Conservation (phyloP, 2,329 filamentous ascomycete species). For the Colletotrichum godetiae region DNA sequence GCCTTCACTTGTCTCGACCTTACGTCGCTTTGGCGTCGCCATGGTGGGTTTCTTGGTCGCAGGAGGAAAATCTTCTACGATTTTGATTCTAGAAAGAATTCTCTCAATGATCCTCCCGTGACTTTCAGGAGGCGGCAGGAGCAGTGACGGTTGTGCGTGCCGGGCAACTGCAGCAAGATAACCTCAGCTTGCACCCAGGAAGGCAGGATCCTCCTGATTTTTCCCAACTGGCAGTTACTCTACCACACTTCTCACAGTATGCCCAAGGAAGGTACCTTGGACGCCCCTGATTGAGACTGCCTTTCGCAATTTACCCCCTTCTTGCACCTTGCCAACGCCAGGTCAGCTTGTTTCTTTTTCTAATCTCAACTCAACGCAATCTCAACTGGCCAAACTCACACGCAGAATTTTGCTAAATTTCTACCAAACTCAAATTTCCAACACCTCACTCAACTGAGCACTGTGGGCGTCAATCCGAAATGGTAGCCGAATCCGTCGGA, state of each 20-base stretch:
- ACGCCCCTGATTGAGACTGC: background rate
- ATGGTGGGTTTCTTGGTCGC: constrained; percentile 30
- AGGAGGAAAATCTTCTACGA: background rate
- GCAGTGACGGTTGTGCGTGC: background rate
- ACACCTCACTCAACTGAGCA: background rate
- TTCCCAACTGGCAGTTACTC: background rate
- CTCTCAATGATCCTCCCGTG: background rate
- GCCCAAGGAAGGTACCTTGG: background rate
- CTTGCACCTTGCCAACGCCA: background rate
- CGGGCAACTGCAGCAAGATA: background rate
- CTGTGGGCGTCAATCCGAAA: background rate
- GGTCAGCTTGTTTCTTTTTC: constrained; percentile 13
- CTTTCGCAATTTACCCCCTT: background rate
- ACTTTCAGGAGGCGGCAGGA: background rate
- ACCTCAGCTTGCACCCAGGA: background rate
- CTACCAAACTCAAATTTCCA: background rate
- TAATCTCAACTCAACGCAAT: background rate
- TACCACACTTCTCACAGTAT: background rate
- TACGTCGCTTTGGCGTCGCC: constrained; percentile 54
- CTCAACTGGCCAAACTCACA: constrained; percentile 9
- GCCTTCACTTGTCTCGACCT: constrained; percentile 47
- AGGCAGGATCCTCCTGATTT: background rate
- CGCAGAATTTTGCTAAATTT: background rate
- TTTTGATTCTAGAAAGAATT: background rate
- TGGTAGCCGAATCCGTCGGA: background rate